Evolutionary conservation across 352 stramenopile species (phyloP).

Genomic region (Phytophthora meadii): DNA sequence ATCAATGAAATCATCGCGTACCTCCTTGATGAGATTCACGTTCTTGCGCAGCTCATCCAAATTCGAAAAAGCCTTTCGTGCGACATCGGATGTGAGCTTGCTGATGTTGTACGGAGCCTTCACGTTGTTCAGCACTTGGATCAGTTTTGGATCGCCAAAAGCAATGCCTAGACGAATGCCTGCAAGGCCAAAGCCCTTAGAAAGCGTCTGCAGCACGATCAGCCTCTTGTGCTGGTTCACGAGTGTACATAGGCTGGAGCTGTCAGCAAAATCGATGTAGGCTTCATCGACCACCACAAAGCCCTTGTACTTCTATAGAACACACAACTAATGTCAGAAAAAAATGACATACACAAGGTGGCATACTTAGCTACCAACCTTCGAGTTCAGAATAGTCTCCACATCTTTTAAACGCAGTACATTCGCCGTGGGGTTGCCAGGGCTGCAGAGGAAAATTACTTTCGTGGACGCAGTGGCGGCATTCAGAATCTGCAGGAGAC

Average conservation of each 20-base stretch:
- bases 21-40: constrained; percentile 74
- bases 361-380: constrained; percentile 41
- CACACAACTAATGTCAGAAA: constrained; percentile 5
- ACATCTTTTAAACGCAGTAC: constrained; percentile 92
- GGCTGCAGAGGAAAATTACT: constrained; percentile 98
- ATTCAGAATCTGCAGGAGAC: constrained; percentile 77
- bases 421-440: constrained; percentile 98
- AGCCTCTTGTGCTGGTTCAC: constrained; percentile 94
- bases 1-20: constrained; percentile 12
- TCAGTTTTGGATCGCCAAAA: constrained; percentile 92
- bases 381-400: constrained; percentile 85
- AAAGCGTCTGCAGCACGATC: constrained; percentile 98
- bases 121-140: constrained; percentile 99
- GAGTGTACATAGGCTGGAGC: constrained; percentile 82
- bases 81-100: constrained; percentile 93
- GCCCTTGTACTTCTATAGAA: constrained; percentile 77
- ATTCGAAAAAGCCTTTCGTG: constrained; percentile 70
- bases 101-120: constrained; percentile 99
- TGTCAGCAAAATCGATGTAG: constrained; percentile 97
- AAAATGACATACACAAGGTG: not conserved
- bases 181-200: constrained; percentile 98
- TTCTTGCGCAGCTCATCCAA: constrained; percentile 64
- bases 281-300: constrained; percentile 99
- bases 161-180: constrained; percentile 94
- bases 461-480: constrained; percentile 93